phyloP scores from a whole-genome alignment of 345 rosid genomes.

The Syzygium aqueum region DNA sequence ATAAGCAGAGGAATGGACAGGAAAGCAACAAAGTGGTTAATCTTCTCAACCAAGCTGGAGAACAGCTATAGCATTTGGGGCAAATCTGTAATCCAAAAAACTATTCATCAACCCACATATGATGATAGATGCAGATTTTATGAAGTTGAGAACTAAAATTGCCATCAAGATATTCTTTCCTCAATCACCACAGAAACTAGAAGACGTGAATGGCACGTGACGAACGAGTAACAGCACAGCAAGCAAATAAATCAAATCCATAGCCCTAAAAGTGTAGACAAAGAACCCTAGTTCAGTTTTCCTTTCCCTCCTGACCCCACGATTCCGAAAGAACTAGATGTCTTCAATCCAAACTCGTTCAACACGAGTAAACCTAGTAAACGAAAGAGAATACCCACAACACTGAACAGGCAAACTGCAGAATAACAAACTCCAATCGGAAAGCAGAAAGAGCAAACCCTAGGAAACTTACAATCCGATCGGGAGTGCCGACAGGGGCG shows the following conservation, averaged over 20 bases:
- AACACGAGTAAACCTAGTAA: background rate
- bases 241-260: background rate
- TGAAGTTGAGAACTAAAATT: background rate
- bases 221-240: background rate
- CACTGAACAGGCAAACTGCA: background rate
- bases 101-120: background rate
- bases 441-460: background rate
- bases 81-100: background rate
- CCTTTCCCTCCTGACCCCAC: background rate
- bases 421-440: background rate
- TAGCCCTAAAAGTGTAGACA: background rate
- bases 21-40: background rate
- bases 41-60: background rate
- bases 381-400: background rate
- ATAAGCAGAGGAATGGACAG: background rate
- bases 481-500: slow-evolving; percentile 45
- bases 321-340: background rate
- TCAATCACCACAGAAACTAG: background rate
- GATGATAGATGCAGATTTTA: background rate
- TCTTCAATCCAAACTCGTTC: background rate
- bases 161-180: background rate
- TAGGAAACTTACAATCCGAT: slow-evolving; percentile 50
- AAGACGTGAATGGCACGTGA: background rate
- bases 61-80: background rate
- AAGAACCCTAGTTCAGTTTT: background rate